Conservation (phyloP, 75 land plant genomes). For the Pinus albicaulis region DNA sequence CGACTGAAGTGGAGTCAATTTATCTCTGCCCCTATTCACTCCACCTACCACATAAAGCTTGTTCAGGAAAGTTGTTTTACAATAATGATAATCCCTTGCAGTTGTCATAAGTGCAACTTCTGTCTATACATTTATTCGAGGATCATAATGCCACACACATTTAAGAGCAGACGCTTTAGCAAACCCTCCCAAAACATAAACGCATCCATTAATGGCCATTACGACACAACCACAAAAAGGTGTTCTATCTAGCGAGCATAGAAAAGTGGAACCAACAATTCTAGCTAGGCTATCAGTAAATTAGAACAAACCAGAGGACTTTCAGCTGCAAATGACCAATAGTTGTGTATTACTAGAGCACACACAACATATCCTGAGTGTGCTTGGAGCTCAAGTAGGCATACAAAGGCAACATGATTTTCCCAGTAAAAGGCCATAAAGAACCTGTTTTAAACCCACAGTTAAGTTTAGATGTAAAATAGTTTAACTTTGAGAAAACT, state of each 20-base stretch:
- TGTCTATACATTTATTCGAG: constrained; percentile 64
- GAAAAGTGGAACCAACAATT: no score
- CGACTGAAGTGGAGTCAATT: constrained; percentile 86
- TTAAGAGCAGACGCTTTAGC: constrained; percentile 65
- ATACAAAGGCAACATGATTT: no score
- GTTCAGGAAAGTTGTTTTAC: constrained; percentile 78
- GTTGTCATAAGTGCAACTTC: constrained; percentile 74
- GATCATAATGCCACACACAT: constrained; percentile 86
- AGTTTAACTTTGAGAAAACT: no score
- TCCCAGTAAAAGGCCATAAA: no score
- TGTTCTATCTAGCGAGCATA: constrained; percentile 44
- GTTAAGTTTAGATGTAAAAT: no score
- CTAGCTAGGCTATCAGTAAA: no score
- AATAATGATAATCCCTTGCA: constrained; percentile 88
- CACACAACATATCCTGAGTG: no score
- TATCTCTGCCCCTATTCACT: constrained; percentile 72
- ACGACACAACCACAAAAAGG: constrained; percentile 91
- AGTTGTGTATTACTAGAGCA: no score
- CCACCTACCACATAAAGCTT: constrained; percentile 98
- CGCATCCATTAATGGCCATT: constrained; percentile 79
- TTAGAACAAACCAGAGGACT: no score
- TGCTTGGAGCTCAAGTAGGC: no score
- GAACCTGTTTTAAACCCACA: no score
- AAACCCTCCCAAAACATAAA: constrained; percentile 94
- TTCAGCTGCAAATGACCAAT: no score